Evolutionary conservation across 768 basidiomycete species (phyloP).

Genomic region (Pluteus cervinus): DNA sequence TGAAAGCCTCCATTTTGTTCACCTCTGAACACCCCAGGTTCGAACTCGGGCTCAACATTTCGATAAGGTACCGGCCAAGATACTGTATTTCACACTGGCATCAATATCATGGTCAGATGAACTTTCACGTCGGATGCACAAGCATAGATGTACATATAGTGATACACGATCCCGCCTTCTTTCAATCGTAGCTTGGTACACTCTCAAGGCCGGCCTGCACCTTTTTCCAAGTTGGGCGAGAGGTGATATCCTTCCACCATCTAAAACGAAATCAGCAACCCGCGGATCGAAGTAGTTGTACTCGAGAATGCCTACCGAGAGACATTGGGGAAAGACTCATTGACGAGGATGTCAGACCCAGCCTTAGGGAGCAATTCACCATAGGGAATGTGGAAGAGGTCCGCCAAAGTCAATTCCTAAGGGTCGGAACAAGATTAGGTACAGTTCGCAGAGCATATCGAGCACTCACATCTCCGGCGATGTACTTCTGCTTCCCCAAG

Average conservation of each 20-base stretch:
- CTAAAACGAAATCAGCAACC: conserved; percentile 5
- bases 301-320: not conserved
- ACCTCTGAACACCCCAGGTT: too few species aligned
- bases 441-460: conserved; percentile 3
- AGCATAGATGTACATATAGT: too few species aligned
- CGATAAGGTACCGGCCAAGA: too few species aligned
- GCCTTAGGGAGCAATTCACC: conserved; percentile 12
- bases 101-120: too few species aligned
- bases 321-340: conserved; percentile 10
- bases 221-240: conserved; percentile 42
- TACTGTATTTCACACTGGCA: too few species aligned
- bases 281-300: not conserved
- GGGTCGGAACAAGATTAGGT: not conserved
- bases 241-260: conserved; percentile 27
- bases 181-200: too few species aligned
- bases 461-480: conserved; percentile 43
- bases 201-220: conserved; percentile 32
- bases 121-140: too few species aligned
- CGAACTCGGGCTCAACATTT: too few species aligned
- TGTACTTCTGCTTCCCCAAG: conserved; percentile 48
- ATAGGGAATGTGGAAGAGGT: conserved; percentile 52
- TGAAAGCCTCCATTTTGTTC: too few species aligned
- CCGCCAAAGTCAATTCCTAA: conserved; percentile 44
- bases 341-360: conserved; percentile 23
- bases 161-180: too few species aligned